phyloP scores from a whole-genome alignment of 1,284 basidiomycete species.

The Ceratobasidium sp. region DNA sequence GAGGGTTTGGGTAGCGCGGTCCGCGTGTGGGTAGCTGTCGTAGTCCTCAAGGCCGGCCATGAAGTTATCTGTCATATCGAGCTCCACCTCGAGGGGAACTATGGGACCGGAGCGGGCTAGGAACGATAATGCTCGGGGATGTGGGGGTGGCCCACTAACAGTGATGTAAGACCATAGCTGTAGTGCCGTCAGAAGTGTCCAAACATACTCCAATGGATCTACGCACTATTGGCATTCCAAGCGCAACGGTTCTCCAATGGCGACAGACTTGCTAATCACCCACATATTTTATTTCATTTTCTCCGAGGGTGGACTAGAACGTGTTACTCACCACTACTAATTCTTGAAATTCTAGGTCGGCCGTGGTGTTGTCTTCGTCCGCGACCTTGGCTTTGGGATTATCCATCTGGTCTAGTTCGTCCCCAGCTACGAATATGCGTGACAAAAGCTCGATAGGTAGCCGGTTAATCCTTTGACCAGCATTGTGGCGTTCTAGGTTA shows the following conservation, averaged over 20 bases:
- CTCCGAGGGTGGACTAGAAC: neutral
- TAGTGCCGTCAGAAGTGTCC: neutral
- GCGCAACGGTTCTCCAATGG: slow-evolving; percentile 15
- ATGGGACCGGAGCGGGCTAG: slow-evolving; percentile 6
- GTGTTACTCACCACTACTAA: slow-evolving; percentile 1
- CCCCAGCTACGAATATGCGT: slow-evolving; percentile 8
- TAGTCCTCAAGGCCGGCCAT: neutral
- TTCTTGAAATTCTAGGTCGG: slow-evolving; percentile 21
- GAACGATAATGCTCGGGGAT: neutral
- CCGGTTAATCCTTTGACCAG: neutral
- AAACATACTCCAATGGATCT: too few relatives aligned
- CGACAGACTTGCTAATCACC: slow-evolving; percentile 40
- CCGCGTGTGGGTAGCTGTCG: neutral
- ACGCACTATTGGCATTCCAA: slow-evolving; percentile 11
- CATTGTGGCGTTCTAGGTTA: slow-evolving; percentile 10
- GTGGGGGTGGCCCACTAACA: neutral
- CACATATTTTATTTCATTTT: too few relatives aligned
- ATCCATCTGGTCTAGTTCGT: neutral
- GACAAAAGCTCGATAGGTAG: slow-evolving; percentile 26
- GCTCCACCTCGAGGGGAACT: neutral
- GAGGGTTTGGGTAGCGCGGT: neutral
- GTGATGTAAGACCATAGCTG: slow-evolving; percentile 13
- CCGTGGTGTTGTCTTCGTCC: neutral
- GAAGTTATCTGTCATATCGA: neutral
- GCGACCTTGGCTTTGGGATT: neutral